A percentile compares a stretch with the other conserved stretches of the same genome.
Conservation (phyloP, 768 basidiomycete genomes). For the Lentinula edodes region DNA sequence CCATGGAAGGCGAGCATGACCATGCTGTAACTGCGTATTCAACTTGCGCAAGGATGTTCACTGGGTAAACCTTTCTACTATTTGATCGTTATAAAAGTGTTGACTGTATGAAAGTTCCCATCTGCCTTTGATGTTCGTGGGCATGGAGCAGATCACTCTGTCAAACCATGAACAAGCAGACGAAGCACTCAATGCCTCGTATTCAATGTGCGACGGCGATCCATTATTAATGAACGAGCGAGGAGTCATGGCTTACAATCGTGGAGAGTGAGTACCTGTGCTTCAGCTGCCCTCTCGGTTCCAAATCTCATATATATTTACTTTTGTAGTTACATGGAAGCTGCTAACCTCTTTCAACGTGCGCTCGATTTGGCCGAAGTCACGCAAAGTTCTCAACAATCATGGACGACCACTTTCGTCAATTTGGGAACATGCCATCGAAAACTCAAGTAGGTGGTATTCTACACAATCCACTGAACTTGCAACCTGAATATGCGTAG, state of each 20-base stretch:
- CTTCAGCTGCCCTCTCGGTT: neutral
- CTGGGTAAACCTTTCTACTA: slow-evolving; percentile 54
- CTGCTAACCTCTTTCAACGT: slow-evolving; percentile 63
- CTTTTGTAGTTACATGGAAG: slow-evolving; percentile 57
- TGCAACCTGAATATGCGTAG: slow-evolving; percentile 16
- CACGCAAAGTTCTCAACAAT: slow-evolving; percentile 77
- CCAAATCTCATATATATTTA: neutral
- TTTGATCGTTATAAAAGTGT: neutral
- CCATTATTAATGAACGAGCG: slow-evolving; percentile 89
- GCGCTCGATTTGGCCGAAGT: slow-evolving; percentile 80
- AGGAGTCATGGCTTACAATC: slow-evolving; percentile 89
- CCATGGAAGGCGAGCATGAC: slow-evolving; percentile 96
- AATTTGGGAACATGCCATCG: slow-evolving; percentile 90
- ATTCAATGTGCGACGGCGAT: slow-evolving; percentile 78
- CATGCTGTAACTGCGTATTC: slow-evolving; percentile 98
- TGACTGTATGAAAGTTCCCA: slow-evolving; percentile 65
- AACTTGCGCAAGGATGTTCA: slow-evolving; percentile 91
- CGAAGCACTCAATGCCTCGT: slow-evolving; percentile 82
- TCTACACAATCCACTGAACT: neutral
- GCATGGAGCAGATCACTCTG: slow-evolving; percentile 95
- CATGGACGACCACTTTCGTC: slow-evolving; percentile 87
- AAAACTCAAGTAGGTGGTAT: slow-evolving; percentile 59
- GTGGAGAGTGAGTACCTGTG: slow-evolving; percentile 56
- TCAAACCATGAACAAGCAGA: slow-evolving; percentile 78
- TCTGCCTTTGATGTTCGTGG: slow-evolving; percentile 90